A percentile compares a stretch with the other conserved stretches of the same genome.
Conservation (phyloP, 352 stramenopile species). For the Thraustochytrium striatum region DNA sequence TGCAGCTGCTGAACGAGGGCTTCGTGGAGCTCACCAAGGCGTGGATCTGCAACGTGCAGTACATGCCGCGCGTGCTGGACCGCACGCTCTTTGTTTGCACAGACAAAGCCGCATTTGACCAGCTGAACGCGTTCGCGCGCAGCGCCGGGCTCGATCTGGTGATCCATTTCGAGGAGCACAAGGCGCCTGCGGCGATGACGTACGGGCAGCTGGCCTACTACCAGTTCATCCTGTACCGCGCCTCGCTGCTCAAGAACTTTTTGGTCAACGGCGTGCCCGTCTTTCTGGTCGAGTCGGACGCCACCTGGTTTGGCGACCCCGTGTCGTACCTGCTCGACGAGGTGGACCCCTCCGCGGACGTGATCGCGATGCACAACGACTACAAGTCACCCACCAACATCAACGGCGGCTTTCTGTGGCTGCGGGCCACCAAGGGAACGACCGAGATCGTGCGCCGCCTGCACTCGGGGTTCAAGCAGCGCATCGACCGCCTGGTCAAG, state of each 20-base stretch:
- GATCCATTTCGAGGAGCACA: not conserved
- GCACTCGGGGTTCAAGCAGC: not conserved
- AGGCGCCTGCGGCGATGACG: not conserved
- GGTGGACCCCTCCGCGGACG: not conserved
- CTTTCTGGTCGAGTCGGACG: not conserved
- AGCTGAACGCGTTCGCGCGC: not conserved
- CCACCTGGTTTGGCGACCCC: not conserved
- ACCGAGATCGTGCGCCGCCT: not conserved
- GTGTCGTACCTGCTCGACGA: not conserved
- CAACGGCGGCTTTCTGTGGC: conserved; percentile 17
- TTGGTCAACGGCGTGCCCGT: not conserved
- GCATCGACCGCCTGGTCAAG: too few relatives aligned
- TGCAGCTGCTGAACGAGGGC: conserved; percentile 7
- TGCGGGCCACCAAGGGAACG: not conserved
- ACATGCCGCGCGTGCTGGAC: conserved; percentile 23
- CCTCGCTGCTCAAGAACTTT: not conserved
- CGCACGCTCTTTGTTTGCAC: too few relatives aligned
- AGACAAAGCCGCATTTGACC: not conserved
- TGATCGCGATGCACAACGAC: conserved; percentile 9
- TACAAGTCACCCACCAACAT: not conserved
- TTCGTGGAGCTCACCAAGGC: not conserved
- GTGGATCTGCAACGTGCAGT: conserved; percentile 13
- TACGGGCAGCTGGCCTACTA: conserved; percentile 1
- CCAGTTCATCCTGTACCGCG: not conserved
- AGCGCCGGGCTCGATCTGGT: not conserved